Evolutionary conservation across 2,329 filamentous ascomycete species (phyloP), one percentile per base, ranked within the genome.

Genomic region (Parasarocladium wereldwijsianum): DNA sequence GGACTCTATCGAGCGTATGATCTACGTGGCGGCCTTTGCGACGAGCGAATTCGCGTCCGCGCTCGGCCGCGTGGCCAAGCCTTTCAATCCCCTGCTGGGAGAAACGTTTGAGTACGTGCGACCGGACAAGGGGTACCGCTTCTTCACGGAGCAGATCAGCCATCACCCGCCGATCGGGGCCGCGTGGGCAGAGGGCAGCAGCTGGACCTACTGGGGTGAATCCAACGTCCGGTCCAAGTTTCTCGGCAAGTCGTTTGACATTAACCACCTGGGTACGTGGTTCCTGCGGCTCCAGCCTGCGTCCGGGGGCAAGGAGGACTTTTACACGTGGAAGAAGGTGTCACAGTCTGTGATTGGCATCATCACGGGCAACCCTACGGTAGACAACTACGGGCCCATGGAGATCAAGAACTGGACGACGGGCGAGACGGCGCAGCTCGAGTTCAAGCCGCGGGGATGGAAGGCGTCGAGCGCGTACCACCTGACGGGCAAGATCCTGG

Each of bases 281-380:
- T 98, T 96, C 60, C 60, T 96, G 36, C 82, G 70, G 45, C 63
- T 98, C 17, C 76, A 84, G 1, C 84, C 86, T 1, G 69, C 67
- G 1, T 63, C 71, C 3, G 83, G 79, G 4, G 78, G 75, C 8
- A 76, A 79, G 43, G 76, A 81, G 38, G 90, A 98, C 42, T 62
- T 94, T 2, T 98, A 93, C 55, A 94, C 87, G 0, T 98, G 90
- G 90, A 96, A 94, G 58, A 98, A 98, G 58, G 85, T 94, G 12
- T 96, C 86, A 1, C 90, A 85, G 1, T 92, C 86, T 2, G 90
- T 98, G n/a, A 76, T 96, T 35, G 90, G 90, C 34, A 98, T 98
- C 52, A 94, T 98, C 44, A 96, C 87, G 0, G 90, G 90, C 27
- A 93, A 83, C 43, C 90, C 90, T 0, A 82, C 81, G 0, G 82